Conservation (phyloP, 805 yeast genomes). For the Priceomyces medius region DNA sequence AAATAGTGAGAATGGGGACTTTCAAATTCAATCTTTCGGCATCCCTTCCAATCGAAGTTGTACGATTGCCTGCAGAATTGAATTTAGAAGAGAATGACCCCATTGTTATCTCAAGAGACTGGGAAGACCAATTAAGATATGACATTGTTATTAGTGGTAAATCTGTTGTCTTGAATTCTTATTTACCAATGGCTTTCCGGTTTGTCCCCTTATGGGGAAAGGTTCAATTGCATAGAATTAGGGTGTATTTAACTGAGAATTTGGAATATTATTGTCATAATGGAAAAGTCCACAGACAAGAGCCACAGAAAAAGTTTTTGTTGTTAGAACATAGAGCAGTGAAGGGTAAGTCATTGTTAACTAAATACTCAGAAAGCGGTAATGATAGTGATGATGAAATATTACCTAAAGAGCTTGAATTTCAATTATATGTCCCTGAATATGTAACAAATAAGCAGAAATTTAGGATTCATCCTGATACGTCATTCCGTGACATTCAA, state of each 20-base stretch:
- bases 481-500: conserved; percentile 74
- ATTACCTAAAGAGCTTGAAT: conserved; percentile 76
- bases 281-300: conserved; percentile 87
- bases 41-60: conserved; percentile 58
- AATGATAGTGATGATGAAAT: conserved; percentile 50
- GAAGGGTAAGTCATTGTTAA: conserved; percentile 46
- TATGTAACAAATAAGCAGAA: conserved; percentile 53
- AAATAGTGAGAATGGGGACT: conserved; percentile 75
- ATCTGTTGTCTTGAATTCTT: conserved; percentile 78
- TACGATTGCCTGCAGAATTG: conserved; percentile 74
- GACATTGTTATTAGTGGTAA: conserved; percentile 91
- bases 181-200: conserved; percentile 78
- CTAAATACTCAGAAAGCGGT: conserved; percentile 34
- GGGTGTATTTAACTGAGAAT: conserved; percentile 85
- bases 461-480: conserved; percentile 72
- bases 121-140: conserved; percentile 91
- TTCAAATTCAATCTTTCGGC: conserved; percentile 77
- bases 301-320: conserved; percentile 80
- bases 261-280: conserved; percentile 85
- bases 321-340: conserved; percentile 77
- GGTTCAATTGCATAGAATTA: conserved; percentile 78
- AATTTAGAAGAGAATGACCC: conserved; percentile 92
- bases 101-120: conserved; percentile 81
- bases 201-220: conserved; percentile 81
- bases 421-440: conserved; percentile 82